phyloP scores from a whole-genome alignment of 225 moss, liverwort and hornwort species.

The Lunularia cruciata region DNA sequence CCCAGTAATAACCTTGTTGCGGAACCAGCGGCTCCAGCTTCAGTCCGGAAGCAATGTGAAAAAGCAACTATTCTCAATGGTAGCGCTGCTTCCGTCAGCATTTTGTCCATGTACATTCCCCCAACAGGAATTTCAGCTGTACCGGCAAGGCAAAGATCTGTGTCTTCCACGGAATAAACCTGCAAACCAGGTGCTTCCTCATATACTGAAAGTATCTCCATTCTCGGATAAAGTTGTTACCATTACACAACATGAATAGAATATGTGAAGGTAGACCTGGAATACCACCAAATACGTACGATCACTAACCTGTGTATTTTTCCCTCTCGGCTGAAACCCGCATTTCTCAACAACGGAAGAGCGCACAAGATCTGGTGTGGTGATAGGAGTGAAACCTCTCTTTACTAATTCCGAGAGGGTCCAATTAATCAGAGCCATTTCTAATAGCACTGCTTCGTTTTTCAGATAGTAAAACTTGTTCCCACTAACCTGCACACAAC shows the following conservation, averaged over 20 bases:
- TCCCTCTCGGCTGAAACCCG: conserved; percentile 96
- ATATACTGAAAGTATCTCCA: conserved; percentile 8
- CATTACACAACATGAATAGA: not conserved
- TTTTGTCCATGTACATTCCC: conserved; percentile 86
- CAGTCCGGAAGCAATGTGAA: conserved; percentile 98
- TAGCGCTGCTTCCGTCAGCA: conserved; percentile 67
- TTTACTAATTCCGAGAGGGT: conserved; percentile 70
- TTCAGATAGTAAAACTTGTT: conserved; percentile 97
- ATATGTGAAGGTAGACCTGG: not conserved
- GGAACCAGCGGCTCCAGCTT: conserved; percentile 97
- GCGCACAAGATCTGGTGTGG: conserved; percentile 91
- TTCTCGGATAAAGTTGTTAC: not conserved
- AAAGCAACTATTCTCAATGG: conserved; percentile 88
- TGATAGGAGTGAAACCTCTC: conserved; percentile 79
- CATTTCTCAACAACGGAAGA: conserved; percentile 92
- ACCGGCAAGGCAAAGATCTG: conserved; percentile 96
- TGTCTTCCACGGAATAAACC: conserved; percentile 94
- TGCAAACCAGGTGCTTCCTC: conserved; percentile 29
- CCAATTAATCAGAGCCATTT: conserved; percentile 97
- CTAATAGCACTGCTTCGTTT: conserved; percentile 95
- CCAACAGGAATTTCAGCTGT: conserved; percentile 97
- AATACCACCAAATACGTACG: not conserved
- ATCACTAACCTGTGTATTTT: conserved; percentile 75
- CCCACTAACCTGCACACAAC: conserved; percentile 70
- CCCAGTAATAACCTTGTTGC: conserved; percentile 64